Evolutionary conservation across 2,329 filamentous ascomycete genomes (phyloP).

Genomic region (Westerdykella aurantiaca): DNA sequence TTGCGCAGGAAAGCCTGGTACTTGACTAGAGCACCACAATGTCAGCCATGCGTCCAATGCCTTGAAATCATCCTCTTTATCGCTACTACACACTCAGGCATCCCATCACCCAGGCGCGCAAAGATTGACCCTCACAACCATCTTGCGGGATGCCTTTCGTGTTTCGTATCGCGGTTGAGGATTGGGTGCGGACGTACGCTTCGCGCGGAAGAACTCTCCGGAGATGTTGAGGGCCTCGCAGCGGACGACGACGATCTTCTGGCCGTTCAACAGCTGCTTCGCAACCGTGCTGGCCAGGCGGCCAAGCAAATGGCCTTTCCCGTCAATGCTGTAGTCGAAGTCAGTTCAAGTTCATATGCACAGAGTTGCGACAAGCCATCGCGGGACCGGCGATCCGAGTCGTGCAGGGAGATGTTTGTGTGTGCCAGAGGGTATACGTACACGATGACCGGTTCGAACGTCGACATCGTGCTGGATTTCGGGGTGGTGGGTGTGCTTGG

Average conservation of each 20-base stretch:
- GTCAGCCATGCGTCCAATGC: conserved; percentile 22
- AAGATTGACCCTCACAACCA: neutral
- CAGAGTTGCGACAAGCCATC: conserved; percentile 1
- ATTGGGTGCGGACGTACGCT: conserved; percentile 71
- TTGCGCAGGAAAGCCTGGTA: conserved; percentile 99
- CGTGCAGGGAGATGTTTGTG: neutral
- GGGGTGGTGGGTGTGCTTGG: conserved; percentile 23
- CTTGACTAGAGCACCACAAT: conserved; percentile 68
- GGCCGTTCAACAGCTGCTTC: conserved; percentile 97
- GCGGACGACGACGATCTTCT: conserved; percentile 99
- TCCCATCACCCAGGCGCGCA: no score
- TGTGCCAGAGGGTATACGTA: conserved; percentile 41
- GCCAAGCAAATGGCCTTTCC: conserved; percentile 99
- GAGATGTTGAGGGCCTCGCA: conserved; percentile 99
- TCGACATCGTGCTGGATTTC: conserved; percentile 53
- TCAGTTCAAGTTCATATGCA: conserved; percentile 22
- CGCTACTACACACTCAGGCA: neutral
- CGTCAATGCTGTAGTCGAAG: conserved; percentile 64
- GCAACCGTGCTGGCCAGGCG: conserved; percentile 96
- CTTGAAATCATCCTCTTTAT: neutral
- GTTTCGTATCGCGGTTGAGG: neutral
- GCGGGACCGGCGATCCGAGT: neutral
- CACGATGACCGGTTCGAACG: conserved; percentile 58
- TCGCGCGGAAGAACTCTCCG: conserved; percentile 99
- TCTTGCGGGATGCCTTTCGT: conserved; percentile 4